Conservation (phyloP, 2,329 filamentous ascomycete species). For the Apiospora kogelbergensis region DNA sequence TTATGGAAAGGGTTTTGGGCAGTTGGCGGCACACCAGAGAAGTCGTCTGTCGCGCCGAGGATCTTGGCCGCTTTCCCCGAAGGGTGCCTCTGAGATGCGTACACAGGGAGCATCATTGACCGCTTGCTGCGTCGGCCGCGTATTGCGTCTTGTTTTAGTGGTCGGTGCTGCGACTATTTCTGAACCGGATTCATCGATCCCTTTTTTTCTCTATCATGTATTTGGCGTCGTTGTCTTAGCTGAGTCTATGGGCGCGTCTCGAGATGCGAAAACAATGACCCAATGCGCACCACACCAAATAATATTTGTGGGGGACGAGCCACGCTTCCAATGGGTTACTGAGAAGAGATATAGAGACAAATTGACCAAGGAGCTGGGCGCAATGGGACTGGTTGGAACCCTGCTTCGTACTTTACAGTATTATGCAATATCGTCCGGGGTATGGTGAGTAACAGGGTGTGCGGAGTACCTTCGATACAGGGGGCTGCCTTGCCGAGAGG, state of each 20-base stretch:
- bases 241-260: slow-evolving; percentile 14
- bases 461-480: slow-evolving; percentile 12
- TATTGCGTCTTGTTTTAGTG: not conserved
- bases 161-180: not conserved
- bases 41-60: slow-evolving; percentile 18
- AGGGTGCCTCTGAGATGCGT: slow-evolving; percentile 24
- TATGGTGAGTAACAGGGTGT: slow-evolving; percentile 17
- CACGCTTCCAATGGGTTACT: slow-evolving; percentile 19
- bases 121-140: not conserved
- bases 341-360: slow-evolving; percentile 21
- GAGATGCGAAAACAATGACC: slow-evolving; percentile 18
- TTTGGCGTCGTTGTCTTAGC: slow-evolving; percentile 16
- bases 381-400: slow-evolving; percentile 28
- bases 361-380: slow-evolving; percentile 26
- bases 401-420: slow-evolving; percentile 27
- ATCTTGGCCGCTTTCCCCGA: slow-evolving; percentile 22
- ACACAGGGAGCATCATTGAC: slow-evolving; percentile 21
- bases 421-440: slow-evolving; percentile 28
- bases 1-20: slow-evolving; percentile 14
- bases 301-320: slow-evolving; percentile 24
- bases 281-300: slow-evolving; percentile 23
- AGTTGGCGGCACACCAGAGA: slow-evolving; percentile 11
- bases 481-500: slow-evolving; percentile 9
- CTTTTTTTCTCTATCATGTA: slow-evolving; percentile 22
- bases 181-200: slow-evolving; percentile 17